Conservation (phyloP, 371 early-diverging fungal species). For the Rhizopus stolonifer region DNA sequence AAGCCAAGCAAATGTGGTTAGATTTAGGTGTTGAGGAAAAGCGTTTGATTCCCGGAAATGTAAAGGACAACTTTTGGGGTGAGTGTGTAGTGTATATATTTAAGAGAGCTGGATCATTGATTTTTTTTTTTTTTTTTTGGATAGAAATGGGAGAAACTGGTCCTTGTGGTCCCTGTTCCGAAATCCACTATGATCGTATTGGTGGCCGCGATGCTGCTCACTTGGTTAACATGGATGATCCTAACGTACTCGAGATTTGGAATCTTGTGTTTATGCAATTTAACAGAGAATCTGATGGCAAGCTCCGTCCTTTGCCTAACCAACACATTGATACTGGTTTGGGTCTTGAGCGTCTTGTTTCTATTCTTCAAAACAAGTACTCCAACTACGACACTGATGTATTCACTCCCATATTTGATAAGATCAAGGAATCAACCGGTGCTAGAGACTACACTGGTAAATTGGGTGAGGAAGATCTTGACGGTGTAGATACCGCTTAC, state of each 20-base stretch:
- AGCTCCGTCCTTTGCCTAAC: constrained; percentile 88
- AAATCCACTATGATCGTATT: constrained; percentile 99
- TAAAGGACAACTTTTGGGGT: constrained; percentile 99
- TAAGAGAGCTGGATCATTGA: too few species aligned
- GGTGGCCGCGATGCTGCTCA: constrained; percentile 94
- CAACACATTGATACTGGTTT: constrained; percentile 99
- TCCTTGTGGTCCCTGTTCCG: constrained; percentile 99
- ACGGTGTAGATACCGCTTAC: constrained; percentile 97
- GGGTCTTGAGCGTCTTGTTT: constrained; percentile 98
- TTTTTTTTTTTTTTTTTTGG: too few species aligned
- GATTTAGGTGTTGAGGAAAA: constrained; percentile 85
- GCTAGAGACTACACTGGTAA: constrained; percentile 84
- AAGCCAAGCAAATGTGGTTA: constrained; percentile 94
- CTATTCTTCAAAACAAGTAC: constrained; percentile 93
- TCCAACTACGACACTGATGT: constrained; percentile 99
- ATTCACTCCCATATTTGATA: constrained; percentile 84
- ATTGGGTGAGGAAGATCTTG: constrained; percentile 89
- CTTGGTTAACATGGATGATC: constrained; percentile 99
- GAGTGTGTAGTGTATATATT: neutral
- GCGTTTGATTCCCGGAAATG: constrained; percentile 87
- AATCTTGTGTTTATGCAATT: constrained; percentile 99
- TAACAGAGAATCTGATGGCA: constrained; percentile 96
- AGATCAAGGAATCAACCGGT: constrained; percentile 85
- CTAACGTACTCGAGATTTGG: constrained; percentile 99
- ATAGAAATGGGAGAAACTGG: constrained; percentile 99